These are phyloP conservation scores for Hordeum pubiflorum DNA, from an alignment of 202 grass and related monocot genomes.

Conservation along the genomic window DNA sequence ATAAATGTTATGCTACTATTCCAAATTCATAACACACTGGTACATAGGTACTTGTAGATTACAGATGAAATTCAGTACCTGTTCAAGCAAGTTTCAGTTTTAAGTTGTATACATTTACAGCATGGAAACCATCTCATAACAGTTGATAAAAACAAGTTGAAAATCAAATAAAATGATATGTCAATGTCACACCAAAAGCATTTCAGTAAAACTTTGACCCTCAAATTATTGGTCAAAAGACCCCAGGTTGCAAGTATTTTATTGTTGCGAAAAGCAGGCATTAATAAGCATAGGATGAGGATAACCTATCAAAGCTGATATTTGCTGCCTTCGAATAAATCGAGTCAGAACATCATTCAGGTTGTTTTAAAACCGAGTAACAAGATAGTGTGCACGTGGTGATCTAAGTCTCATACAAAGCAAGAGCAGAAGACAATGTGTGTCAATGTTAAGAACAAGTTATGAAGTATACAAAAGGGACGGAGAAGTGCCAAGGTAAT, in stretches of 20 bases:
- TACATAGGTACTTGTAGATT: background rate
- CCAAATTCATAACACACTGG: background rate
- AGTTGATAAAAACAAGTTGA: background rate
- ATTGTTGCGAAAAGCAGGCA: background rate
- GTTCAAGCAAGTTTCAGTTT: background rate
- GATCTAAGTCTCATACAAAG: background rate
- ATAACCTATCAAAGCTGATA: background rate
- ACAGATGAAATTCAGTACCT: background rate
- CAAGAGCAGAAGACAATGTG: background rate
- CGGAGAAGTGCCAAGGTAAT: background rate
- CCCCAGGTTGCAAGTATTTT: background rate
- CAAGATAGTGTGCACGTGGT: background rate
- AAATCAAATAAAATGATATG: background rate
- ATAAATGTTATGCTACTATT: background rate
- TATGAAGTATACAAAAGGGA: background rate
- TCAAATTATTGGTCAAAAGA: background rate
- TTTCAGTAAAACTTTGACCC: background rate
- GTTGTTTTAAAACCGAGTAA: background rate
- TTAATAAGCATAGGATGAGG: background rate
- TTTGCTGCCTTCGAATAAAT: background rate
- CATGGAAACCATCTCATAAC: background rate
- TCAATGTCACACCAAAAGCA: background rate
- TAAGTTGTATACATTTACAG: background rate
- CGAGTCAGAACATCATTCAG: background rate
- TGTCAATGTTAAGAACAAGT: background rate